Percentiles rank a stretch among this genome's conserved stretches.
Evolutionary conservation across 805 yeast genomes (phyloP).

Genomic region (Cyberlindnera mississippiensis): DNA sequence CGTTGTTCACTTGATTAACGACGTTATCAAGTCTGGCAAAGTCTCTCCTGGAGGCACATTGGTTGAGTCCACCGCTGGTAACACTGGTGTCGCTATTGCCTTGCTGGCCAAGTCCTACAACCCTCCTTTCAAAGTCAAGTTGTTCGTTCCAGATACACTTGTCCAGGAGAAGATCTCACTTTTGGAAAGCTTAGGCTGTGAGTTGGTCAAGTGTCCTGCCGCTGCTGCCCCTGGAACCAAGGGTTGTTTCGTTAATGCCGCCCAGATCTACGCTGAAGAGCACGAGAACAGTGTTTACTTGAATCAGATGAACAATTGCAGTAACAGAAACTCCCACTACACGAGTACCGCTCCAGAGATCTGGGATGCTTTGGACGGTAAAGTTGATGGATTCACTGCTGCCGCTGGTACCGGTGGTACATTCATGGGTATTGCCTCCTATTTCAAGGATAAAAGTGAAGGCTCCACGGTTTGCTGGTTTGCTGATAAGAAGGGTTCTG

Average conservation of each 20-base stretch:
- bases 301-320: slow-evolving; percentile 77
- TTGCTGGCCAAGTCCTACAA: slow-evolving; percentile 44
- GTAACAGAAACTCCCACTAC: slow-evolving; percentile 71
- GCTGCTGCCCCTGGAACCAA: slow-evolving; percentile 58
- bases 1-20: slow-evolving; percentile 62
- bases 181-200: slow-evolving; percentile 59
- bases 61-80: slow-evolving; percentile 83
- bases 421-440: slow-evolving; percentile 67
- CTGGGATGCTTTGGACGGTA: slow-evolving; percentile 49
- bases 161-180: slow-evolving; percentile 62
- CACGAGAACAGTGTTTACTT: slow-evolving; percentile 60
- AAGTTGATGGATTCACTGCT: slow-evolving; percentile 59
- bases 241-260: slow-evolving; percentile 31
- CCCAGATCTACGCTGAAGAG: slow-evolving; percentile 31
- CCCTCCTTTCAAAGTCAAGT: slow-evolving; percentile 48
- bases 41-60: slow-evolving; percentile 43
- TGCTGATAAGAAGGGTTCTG: slow-evolving; percentile 85
- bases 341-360: slow-evolving; percentile 77
- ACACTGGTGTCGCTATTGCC: slow-evolving; percentile 80
- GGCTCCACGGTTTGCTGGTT: slow-evolving; percentile 44
- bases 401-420: slow-evolving; percentile 90
- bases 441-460: slow-evolving; percentile 45
- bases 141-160: slow-evolving; percentile 78
- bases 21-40: slow-evolving; percentile 40
- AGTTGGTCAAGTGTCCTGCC: slow-evolving; percentile 53